These are phyloP conservation scores for Ophiostoma sp. DNA, from an alignment of 2,329 filamentous ascomycete genomes.

Conservation along the genomic window DNA sequence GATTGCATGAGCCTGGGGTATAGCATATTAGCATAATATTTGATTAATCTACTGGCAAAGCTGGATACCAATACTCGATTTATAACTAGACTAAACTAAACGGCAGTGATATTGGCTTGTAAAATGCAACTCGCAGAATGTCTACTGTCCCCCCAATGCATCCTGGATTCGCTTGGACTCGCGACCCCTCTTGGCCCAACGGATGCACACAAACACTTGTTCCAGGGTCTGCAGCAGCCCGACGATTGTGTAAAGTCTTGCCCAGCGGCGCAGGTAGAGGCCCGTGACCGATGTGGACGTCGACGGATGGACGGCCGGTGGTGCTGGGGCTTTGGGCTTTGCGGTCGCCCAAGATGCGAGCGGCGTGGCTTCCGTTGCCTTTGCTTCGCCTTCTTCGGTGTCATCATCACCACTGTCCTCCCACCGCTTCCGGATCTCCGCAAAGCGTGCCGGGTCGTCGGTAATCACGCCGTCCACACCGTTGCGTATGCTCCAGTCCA, in stretches of 20 bases:
- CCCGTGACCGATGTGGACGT: constrained; percentile 18
- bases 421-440: constrained; percentile 50
- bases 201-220: constrained; percentile 17
- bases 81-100: too few species aligned
- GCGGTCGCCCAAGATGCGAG: background rate
- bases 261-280: constrained; percentile 27
- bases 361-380: constrained; percentile 7
- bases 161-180: constrained; percentile 20
- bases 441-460: constrained; percentile 68
- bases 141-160: constrained; percentile 18
- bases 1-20: background rate
- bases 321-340: background rate
- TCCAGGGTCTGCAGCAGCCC: constrained; percentile 22
- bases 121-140: background rate
- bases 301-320: constrained; percentile 20
- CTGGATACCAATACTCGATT: background rate
- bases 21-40: background rate
- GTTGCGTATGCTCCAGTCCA: constrained; percentile 71
- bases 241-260: constrained; percentile 22
- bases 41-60: background rate
- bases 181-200: constrained; percentile 22
- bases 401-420: background rate
- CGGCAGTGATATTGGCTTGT: too few species aligned
- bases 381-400: background rate
- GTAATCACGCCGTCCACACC: constrained; percentile 76